phyloP scores from a whole-genome alignment of 31 red algal species.

The Asparagopsis taxiformis region DNA sequence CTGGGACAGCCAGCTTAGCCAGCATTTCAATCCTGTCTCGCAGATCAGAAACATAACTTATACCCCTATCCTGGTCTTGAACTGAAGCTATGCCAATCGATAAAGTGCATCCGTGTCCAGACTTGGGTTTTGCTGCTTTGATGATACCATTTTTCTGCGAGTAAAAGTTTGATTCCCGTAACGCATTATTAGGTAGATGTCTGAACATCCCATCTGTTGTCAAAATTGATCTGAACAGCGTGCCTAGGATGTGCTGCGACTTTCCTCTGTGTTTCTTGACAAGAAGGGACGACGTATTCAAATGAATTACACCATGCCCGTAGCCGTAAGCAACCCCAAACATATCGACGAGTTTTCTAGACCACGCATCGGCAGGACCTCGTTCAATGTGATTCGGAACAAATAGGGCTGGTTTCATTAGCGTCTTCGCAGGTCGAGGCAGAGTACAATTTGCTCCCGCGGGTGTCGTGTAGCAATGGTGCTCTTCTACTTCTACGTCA shows the following conservation, averaged over 20 bases:
- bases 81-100: constrained; percentile 44
- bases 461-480: constrained; percentile 45
- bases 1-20: constrained; percentile 43
- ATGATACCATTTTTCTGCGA: constrained; percentile 42
- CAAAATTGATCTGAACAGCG: constrained; percentile 60
- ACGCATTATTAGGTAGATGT: constrained; percentile 36
- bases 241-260: constrained; percentile 30
- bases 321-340: constrained; percentile 46
- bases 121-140: constrained; percentile 4
- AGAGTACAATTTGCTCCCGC: constrained; percentile 33
- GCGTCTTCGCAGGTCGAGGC: constrained; percentile 22
- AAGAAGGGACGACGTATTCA: constrained; percentile 56
- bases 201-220: constrained; percentile 60
- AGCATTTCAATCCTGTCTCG: constrained; percentile 56
- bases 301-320: constrained; percentile 44
- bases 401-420: constrained; percentile 56
- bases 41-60: constrained; percentile 28
- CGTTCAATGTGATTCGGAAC: constrained; percentile 50
- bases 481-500: constrained; percentile 32
- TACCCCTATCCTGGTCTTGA: constrained; percentile 18
- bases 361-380: constrained; percentile 15
- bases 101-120: constrained; percentile 25
- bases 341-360: constrained; percentile 44
- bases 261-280: constrained; percentile 36
- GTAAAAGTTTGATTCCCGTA: constrained; percentile 28